Base-by-base conservation (phyloP, 2,329 filamentous ascomycete genomes). In the Cyphellophora attinorum region DNA sequence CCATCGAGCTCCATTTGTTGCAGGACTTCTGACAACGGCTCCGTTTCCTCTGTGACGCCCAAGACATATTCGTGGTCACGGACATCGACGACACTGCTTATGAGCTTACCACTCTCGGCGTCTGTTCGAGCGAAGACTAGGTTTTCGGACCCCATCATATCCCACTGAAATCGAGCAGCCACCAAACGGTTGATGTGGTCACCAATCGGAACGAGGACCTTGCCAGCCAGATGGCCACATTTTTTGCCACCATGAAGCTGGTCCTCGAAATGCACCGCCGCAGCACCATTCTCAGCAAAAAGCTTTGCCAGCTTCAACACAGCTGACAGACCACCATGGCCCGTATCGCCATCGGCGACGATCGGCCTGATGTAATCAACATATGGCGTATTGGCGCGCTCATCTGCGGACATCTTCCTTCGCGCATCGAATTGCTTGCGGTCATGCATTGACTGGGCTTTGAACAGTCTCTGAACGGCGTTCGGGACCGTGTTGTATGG, bases 401-500 rank as follows among this genome's bases (percentile, higher is more conserved):
- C 67, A 36, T 82, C 78, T 0, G 81, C 49, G 0, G 70, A 79
- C 70, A 96, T 65, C 58, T 85, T 85, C 47, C 86, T 74, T 39
- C 91, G 72, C 15, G 75, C 65, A 57, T 95, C 86, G 79, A 84
- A 96, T 53, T 95, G 84, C 61, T 93, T 94, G 48, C 91, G 80
- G 60, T 98, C 91, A 58, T 98, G 91, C 68, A 96, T 79, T 46
- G 86, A 86, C 61, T 98, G 91, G 3, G 91, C 91, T 64, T 96
- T 96, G 65, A 93, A 85, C 33, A 98, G 67, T 45, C 91, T 77
- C 65, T 98, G 86, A 3, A 98, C 91, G 59, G 96, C 91, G 62
- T 96, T 96, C 6, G 91, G 91, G 4, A 98, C 91, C 0, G 91
- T 98, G 57, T 96, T 96, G 66, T 98, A 98, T 0, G 91, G 91